A percentile compares a stretch with the other conserved stretches of the same genome.
Conservation (phyloP, 2,329 filamentous ascomycete genomes). For the Nannizziopsis arthrosporioides region DNA sequence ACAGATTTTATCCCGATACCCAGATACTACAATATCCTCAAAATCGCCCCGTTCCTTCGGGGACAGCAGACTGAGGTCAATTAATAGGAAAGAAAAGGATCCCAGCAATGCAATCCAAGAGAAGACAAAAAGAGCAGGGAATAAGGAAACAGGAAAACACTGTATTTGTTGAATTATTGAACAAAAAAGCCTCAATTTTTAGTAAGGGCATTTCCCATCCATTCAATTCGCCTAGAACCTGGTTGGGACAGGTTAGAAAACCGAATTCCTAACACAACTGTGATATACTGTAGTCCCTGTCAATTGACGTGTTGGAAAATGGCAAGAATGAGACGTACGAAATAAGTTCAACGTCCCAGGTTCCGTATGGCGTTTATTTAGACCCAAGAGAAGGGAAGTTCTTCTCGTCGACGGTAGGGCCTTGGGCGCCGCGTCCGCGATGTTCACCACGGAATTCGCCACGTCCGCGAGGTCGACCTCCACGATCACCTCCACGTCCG, state of each 20-base stretch:
- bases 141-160: background rate
- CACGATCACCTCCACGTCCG: constrained; percentile 24
- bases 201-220: constrained; percentile 3
- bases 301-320: background rate
- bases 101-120: background rate
- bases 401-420: constrained; percentile 34
- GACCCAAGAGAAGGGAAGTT: constrained; percentile 36
- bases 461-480: constrained; percentile 23
- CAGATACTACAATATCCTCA: background rate
- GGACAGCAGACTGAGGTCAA: background rate
- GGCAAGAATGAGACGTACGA: constrained; percentile 4
- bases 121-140: background rate
- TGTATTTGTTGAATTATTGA: constrained; percentile 3
- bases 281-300: background rate
- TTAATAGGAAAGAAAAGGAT: background rate
- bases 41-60: background rate
- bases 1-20: background rate
- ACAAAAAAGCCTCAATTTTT: constrained; percentile 1
- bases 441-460: constrained; percentile 28
- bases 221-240: constrained; percentile 4
- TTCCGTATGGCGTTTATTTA: constrained; percentile 23
- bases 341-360: constrained; percentile 4
- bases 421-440: constrained; percentile 25
- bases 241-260: background rate
- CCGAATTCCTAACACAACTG: background rate